Base-by-base conservation (phyloP, 495 filamentous ascomycete species). In the Aspergillus affinis region DNA sequence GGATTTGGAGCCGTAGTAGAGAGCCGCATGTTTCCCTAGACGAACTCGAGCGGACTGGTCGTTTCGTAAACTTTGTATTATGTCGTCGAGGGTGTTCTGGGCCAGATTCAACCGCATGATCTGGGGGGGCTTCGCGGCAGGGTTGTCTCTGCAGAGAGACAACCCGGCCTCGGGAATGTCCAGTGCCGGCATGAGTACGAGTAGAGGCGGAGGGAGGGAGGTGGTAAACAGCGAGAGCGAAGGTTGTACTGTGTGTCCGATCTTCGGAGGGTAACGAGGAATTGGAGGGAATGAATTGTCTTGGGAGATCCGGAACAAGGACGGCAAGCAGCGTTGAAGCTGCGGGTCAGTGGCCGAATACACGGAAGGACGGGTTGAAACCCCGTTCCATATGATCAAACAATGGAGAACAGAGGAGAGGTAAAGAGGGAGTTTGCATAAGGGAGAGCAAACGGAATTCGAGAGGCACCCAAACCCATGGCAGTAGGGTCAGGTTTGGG, bases 51-150 rank as follows among this genome's bases (percentile, higher is more conserved):
- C 82, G 59, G 86, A 81, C 30, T 87, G 83, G 69, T 84, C 85
- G 66, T 81, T 78, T 47, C 84, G 81, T 20, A 89, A 81, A 64
- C 80, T 84, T 62, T 83, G 81, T 58, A 91, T 86, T 72, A 92
- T 83, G 30, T 90, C 84, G 65, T 90, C 84, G 60, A 91, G 82
- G 32, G 86, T 80, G 58, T 73, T 81, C 71, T 89, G 82, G 61
- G 78, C 82, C 58, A 92, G 72, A 26, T 82, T 83, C 58, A 92
- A 72, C 60, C 86, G 86, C 76, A 92, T 85, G 57, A 81, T 75
- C 69, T 85, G 84, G 41, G 70, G 55, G 29, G 65, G 48, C 23
- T 68, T 69, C 30, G 55, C 64, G 48, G 71, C 72, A 60, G 70
- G 64, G 65, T 70, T 63, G 48, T 74, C 72, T 70, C 72, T 78